Percentiles rank a stretch among this genome's conserved stretches.
These are phyloP conservation scores for Cerioporus squamosus DNA, from an alignment of 1,284 basidiomycete genomes.

Conservation along the genomic window DNA sequence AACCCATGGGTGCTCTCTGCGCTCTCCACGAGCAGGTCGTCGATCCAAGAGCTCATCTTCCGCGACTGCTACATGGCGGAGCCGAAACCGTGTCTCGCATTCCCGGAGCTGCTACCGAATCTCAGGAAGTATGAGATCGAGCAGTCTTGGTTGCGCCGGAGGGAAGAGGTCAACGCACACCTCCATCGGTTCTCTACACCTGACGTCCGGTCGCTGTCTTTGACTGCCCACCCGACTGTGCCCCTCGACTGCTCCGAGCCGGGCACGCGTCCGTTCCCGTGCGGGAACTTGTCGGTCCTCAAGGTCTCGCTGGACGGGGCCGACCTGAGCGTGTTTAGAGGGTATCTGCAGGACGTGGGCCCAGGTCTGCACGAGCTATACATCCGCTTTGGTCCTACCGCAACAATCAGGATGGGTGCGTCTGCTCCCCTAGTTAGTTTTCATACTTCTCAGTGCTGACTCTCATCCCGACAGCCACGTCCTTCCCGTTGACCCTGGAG, in stretches of 20 bases:
- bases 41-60: constrained; percentile 3
- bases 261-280: background rate
- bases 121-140: constrained; percentile 4
- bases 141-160: background rate
- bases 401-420: too few relatives aligned
- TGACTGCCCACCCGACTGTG: background rate
- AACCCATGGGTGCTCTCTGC: background rate
- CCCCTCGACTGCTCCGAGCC: background rate
- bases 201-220: constrained; percentile 1
- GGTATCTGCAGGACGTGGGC: constrained; percentile 15
- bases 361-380: constrained; percentile 21
- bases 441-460: too few relatives aligned
- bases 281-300: background rate
- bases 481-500: constrained; percentile 5
- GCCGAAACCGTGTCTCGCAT: background rate
- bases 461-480: too few relatives aligned
- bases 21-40: background rate
- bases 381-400: constrained; percentile 6
- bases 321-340: background rate
- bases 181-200: background rate
- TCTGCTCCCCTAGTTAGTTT: too few relatives aligned
- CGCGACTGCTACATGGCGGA: background rate
- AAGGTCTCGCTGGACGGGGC: background rate
- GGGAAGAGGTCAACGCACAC: background rate
- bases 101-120: background rate